A percentile compares a stretch with the other conserved stretches of the same genome.
Conservation (phyloP, 83 land plant species). For the Thuja plicata region DNA sequence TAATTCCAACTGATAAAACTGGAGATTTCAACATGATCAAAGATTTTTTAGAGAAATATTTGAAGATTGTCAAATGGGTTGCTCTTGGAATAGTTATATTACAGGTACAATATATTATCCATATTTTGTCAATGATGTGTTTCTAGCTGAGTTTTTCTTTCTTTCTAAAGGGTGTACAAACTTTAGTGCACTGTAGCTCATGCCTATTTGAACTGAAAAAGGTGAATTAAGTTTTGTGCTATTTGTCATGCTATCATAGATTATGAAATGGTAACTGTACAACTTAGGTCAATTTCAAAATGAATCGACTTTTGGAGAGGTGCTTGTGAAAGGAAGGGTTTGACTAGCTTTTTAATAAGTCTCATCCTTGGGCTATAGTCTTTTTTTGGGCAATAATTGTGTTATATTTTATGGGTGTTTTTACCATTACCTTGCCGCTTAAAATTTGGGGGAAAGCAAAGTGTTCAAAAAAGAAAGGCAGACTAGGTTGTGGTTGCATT, state of each 20-base stretch:
- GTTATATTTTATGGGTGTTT: background rate
- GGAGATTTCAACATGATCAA: slow-evolving; percentile 67
- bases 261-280: background rate
- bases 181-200: background rate
- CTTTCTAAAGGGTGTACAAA: background rate
- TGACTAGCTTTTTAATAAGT: background rate
- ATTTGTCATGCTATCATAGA: background rate
- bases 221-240: background rate
- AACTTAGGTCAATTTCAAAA: background rate
- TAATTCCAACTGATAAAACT: slow-evolving; percentile 61
- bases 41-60: slow-evolving; percentile 51
- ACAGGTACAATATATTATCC: slow-evolving; percentile 29
- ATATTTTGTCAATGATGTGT: background rate
- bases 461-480: background rate
- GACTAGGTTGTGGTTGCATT: background rate
- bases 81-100: slow-evolving; percentile 68
- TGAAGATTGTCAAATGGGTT: slow-evolving; percentile 71
- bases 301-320: background rate
- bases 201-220: background rate
- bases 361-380: background rate
- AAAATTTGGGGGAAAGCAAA: background rate
- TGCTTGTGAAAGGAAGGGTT: background rate
- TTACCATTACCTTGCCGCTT: background rate
- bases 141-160: background rate
- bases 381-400: background rate